A percentile compares a stretch with the other conserved stretches of the same genome.
phyloP scores from a whole-genome alignment of 495 filamentous ascomycete genomes.

The Bombardia bombarda region DNA sequence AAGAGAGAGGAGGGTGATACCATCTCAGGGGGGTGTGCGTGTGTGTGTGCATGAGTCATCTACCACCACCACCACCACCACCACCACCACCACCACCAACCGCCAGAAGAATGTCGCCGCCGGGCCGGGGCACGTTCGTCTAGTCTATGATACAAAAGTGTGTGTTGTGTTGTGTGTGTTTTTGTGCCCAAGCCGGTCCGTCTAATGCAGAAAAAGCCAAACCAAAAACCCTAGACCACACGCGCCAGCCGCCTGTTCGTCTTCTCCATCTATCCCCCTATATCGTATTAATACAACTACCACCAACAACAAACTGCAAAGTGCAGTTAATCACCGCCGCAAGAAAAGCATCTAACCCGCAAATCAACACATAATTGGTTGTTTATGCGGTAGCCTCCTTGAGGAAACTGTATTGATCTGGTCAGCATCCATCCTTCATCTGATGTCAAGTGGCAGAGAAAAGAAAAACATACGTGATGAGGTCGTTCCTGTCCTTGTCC shows the following conservation, averaged over 20 bases:
- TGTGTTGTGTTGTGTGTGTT: no score
- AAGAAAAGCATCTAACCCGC: neutral
- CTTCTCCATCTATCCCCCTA: neutral
- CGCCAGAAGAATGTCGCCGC: neutral
- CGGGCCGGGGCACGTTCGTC: neutral
- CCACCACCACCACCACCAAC: no score
- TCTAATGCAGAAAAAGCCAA: neutral
- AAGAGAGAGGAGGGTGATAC: no score
- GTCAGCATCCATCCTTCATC: neutral
- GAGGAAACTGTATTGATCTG: conserved; percentile 45
- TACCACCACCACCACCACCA: no score
- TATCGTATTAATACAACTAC: conserved; percentile 1
- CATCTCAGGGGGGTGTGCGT: no score
- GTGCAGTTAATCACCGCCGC: neutral
- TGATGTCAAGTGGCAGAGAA: conserved; percentile 7
- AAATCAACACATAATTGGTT: neutral
- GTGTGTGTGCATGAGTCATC: no score
- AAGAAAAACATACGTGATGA: conserved; percentile 75
- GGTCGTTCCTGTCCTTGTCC: conserved; percentile 97
- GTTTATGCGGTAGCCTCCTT: conserved; percentile 56
- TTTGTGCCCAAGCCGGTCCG: no score
- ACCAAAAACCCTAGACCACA: neutral
- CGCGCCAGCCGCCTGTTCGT: neutral
- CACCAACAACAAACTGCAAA: neutral
- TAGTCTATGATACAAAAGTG: conserved; percentile 1